phyloP scores from a whole-genome alignment of 192 early-diverging fungal species.

The Polychytrium aggregatum region DNA sequence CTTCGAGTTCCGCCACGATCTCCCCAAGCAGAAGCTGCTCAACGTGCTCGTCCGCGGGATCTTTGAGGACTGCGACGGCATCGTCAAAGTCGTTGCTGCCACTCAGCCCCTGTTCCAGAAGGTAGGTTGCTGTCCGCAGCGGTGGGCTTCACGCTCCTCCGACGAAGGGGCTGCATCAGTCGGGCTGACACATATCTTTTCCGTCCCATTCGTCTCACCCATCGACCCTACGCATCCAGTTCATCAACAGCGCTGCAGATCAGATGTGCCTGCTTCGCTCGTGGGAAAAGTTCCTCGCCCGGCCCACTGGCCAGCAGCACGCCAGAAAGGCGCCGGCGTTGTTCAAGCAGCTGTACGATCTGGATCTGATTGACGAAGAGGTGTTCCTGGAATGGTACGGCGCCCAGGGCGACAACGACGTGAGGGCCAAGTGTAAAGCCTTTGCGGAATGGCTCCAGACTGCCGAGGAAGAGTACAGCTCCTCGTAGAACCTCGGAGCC shows the following conservation, averaged over 20 bases:
- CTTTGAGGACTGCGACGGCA: slow-evolving; percentile 36
- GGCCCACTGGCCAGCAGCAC: slow-evolving; percentile 28
- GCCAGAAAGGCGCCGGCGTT: slow-evolving; percentile 46
- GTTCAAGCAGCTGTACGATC: slow-evolving; percentile 59
- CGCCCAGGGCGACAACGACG: slow-evolving; percentile 30
- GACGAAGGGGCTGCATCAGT: too few species aligned
- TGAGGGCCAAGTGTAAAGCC: slow-evolving; percentile 51
- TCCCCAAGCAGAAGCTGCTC: slow-evolving; percentile 68
- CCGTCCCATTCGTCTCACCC: neutral
- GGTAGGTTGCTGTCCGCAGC: too few species aligned
- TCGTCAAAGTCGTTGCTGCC: slow-evolving; percentile 11
- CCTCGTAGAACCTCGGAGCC: too few species aligned
- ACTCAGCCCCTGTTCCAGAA: slow-evolving; percentile 15
- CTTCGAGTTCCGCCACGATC: slow-evolving; percentile 70
- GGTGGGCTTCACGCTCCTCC: too few species aligned
- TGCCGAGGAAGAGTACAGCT: slow-evolving; percentile 80
- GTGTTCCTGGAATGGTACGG: slow-evolving; percentile 58
- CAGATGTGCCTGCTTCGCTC: slow-evolving; percentile 43
- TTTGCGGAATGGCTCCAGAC: slow-evolving; percentile 73
- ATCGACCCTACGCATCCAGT: slow-evolving; percentile 23
- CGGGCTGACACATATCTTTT: neutral
- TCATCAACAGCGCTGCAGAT: slow-evolving; percentile 45
- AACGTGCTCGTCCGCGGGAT: slow-evolving; percentile 51
- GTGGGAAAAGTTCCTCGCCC: slow-evolving; percentile 46
- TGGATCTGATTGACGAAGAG: slow-evolving; percentile 73